Evolutionary conservation across 2,329 filamentous ascomycete species (phyloP).

Genomic region (Colletotrichum cuscutae): DNA sequence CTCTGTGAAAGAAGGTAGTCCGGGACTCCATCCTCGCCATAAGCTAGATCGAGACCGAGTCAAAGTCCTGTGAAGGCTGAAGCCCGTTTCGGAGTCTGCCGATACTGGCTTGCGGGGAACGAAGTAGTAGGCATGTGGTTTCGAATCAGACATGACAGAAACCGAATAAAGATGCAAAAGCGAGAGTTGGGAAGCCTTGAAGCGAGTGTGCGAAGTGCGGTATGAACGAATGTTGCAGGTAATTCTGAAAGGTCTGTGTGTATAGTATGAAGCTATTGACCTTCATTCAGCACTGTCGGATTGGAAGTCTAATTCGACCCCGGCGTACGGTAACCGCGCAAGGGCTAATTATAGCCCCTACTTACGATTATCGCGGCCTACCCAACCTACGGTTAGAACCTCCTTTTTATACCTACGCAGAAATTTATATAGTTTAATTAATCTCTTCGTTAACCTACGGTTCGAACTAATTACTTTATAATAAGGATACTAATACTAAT

Average conservation of each 20-base stretch:
- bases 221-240: not conserved
- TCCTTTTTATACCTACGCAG: too few relatives aligned
- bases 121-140: constrained; percentile 6
- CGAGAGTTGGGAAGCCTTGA: not conserved
- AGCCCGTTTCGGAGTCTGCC: not conserved
- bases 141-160: constrained; percentile 9
- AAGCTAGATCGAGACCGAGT: constrained; percentile 40
- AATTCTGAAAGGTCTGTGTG: too few relatives aligned
- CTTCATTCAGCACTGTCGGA: not conserved
- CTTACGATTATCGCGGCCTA: too few relatives aligned
- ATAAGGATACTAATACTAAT: too few relatives aligned
- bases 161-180: constrained; percentile 11
- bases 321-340: too few relatives aligned
- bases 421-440: too few relatives aligned
- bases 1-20: constrained; percentile 36
- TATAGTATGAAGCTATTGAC: not conserved
- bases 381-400: too few relatives aligned
- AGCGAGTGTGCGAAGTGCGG: constrained; percentile 14
- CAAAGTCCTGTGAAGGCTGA: constrained; percentile 19
- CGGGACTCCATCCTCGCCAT: constrained; percentile 43
- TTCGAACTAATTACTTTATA: too few relatives aligned
- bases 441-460: too few relatives aligned
- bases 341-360: too few relatives aligned
- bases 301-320: too few relatives aligned
- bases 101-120: constrained; percentile 30